phyloP scores from a whole-genome alignment of 1,284 basidiomycete genomes.

The Ustilago hordei region DNA sequence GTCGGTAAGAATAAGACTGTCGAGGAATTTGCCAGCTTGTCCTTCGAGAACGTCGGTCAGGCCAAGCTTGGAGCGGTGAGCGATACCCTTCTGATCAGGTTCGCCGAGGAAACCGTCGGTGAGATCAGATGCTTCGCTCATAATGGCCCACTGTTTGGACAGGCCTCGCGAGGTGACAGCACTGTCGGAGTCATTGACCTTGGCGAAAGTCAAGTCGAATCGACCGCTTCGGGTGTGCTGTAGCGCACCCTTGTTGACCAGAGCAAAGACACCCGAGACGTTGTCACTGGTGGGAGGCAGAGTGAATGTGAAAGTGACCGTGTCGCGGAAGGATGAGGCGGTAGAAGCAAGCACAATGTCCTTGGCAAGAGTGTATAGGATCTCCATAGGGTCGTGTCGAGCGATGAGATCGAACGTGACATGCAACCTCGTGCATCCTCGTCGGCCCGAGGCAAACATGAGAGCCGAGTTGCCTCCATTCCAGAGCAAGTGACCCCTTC shows the following conservation, averaged over 20 bases:
- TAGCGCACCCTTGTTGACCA: slow-evolving; percentile 62
- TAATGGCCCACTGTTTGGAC: slow-evolving; percentile 60
- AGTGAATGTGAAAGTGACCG: slow-evolving; percentile 57
- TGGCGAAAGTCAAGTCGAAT: slow-evolving; percentile 66
- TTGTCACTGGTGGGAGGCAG: slow-evolving; percentile 54
- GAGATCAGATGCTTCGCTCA: slow-evolving; percentile 61
- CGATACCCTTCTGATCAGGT: slow-evolving; percentile 57
- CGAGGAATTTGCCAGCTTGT: slow-evolving; percentile 51
- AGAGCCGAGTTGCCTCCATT: slow-evolving; percentile 64
- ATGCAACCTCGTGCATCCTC: slow-evolving; percentile 60
- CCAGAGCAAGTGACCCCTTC: slow-evolving; percentile 54
- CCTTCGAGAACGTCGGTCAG: slow-evolving; percentile 55
- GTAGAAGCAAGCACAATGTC: slow-evolving; percentile 53
- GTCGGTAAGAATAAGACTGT: slow-evolving; percentile 65
- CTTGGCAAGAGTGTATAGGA: slow-evolving; percentile 38
- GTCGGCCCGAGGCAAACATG: slow-evolving; percentile 65
- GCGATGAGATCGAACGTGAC: slow-evolving; percentile 56
- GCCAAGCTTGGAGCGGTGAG: slow-evolving; percentile 57
- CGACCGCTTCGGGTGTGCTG: slow-evolving; percentile 54
- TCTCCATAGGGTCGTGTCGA: slow-evolving; percentile 60
- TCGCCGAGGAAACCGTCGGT: slow-evolving; percentile 67
- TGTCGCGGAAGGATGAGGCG: slow-evolving; percentile 50
- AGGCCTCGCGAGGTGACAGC: slow-evolving; percentile 55
- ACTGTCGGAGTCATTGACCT: slow-evolving; percentile 53
- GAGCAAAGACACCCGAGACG: slow-evolving; percentile 60